Percentiles rank a stretch among this genome's conserved stretches.
Conservation (phyloP, 257 asterid species). For the Lycium ferocissimum region DNA sequence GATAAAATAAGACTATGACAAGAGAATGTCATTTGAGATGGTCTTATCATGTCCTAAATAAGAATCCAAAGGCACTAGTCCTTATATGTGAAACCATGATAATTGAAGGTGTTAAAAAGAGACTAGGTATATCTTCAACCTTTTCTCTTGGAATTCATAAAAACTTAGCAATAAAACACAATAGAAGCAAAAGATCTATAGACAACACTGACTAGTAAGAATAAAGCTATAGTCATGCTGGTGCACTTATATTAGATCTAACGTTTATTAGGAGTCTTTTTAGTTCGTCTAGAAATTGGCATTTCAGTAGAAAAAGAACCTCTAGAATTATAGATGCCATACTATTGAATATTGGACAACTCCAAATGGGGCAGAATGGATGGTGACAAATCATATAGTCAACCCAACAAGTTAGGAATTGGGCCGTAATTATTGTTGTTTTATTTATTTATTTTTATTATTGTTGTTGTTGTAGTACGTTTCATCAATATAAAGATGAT, state of each 20-base stretch:
- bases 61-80: neutral
- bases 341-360: neutral
- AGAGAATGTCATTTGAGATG: conserved; percentile 6
- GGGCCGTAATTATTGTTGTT: neutral
- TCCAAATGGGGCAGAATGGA: neutral
- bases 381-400: conserved; percentile 8
- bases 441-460: too few relatives aligned
- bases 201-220: neutral
- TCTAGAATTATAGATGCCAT: neutral
- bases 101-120: neutral
- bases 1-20: conserved; percentile 17
- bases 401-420: neutral
- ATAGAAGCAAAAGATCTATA: neutral
- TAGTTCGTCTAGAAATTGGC: neutral
- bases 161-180: too few relatives aligned
- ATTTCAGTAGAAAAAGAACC: neutral
- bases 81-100: conserved; percentile 16
- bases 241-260: neutral
- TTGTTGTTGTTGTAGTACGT: neutral
- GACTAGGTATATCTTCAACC: neutral
- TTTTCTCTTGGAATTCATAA: conserved; percentile 9
- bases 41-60: conserved; percentile 11
- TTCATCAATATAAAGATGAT: conserved; percentile 19
- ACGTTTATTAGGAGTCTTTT: neutral
- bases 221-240: conserved; percentile 1